Evolutionary conservation across 225 moss, liverwort and hornwort genomes (phyloP).

Genomic region (Bryoerythrophyllum caledonicum): DNA sequence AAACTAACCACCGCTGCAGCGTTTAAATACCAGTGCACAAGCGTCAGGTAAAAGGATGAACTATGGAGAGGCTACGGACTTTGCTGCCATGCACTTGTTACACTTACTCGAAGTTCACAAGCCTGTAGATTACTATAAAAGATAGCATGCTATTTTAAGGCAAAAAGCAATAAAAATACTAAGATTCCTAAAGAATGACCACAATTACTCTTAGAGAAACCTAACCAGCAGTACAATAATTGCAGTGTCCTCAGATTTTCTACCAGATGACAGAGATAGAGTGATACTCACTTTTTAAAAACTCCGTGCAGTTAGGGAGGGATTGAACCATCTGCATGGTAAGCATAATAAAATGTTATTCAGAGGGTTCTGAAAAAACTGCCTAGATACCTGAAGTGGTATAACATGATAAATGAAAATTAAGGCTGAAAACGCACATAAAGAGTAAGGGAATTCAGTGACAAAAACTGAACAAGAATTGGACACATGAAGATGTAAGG

Average conservation of each 20-base stretch:
- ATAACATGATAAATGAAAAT: not conserved
- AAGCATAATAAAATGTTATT: not conserved
- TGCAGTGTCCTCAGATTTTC: slow-evolving; percentile 12
- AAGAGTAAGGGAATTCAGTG: not conserved
- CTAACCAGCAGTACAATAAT: not conserved
- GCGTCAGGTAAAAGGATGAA: slow-evolving; percentile 8
- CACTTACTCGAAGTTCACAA: slow-evolving; percentile 18
- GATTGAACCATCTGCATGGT: slow-evolving; percentile 50
- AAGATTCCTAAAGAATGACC: not conserved
- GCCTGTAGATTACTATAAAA: not conserved
- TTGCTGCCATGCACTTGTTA: slow-evolving; percentile 9
- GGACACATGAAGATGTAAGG: not conserved
- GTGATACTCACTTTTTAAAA: slow-evolving; percentile 42
- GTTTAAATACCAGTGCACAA: slow-evolving; percentile 18
- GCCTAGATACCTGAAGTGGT: not conserved
- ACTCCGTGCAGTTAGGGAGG: slow-evolving; percentile 45
- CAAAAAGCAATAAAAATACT: not conserved
- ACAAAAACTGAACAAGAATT: slow-evolving; percentile 11
- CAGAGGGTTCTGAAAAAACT: not conserved
- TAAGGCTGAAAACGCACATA: slow-evolving; percentile 3
- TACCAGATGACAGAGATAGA: slow-evolving; percentile 12
- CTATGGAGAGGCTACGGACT: not conserved
- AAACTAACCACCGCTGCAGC: slow-evolving; percentile 70
- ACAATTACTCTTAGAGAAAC: not conserved
- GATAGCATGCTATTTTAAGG: not conserved